Conservation (phyloP, 768 basidiomycete genomes). For the Melanogaster broomeanus region DNA sequence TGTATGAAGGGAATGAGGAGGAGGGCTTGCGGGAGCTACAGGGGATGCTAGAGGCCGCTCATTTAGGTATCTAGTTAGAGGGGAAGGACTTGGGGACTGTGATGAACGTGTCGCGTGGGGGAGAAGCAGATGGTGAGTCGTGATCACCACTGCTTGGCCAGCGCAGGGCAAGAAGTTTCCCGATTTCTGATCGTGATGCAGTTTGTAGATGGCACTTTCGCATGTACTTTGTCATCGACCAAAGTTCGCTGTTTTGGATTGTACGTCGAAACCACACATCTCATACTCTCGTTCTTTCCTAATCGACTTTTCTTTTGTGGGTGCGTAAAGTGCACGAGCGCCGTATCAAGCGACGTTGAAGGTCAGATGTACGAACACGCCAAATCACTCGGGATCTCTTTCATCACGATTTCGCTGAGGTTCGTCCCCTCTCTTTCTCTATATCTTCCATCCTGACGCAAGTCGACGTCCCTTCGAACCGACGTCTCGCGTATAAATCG, state of each 20-base stretch:
- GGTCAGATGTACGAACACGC: slow-evolving; percentile 83
- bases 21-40: slow-evolving; percentile 63
- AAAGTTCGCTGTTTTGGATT: slow-evolving; percentile 82
- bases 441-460: no score
- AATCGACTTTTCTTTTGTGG: no score
- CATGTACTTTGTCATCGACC: no score
- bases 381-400: slow-evolving; percentile 57
- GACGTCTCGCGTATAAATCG: no score
- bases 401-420: no score
- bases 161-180: not conserved
- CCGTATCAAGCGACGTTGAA: slow-evolving; percentile 95
- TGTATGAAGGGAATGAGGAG: slow-evolving; percentile 50
- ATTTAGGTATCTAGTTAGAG: slow-evolving; percentile 82
- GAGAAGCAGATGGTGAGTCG: slow-evolving; percentile 85
- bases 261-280: slow-evolving; percentile 42
- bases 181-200: slow-evolving; percentile 1
- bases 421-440: no score
- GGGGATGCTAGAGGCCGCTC: no score
- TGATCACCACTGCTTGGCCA: not conserved
- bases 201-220: slow-evolving; percentile 76
- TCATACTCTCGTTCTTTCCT: no score
- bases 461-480: no score
- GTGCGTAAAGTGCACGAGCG: slow-evolving; percentile 83
- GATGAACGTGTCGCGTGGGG: slow-evolving; percentile 94
- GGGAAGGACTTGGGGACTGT: slow-evolving; percentile 90